These are phyloP conservation scores for Papiliotrema terrestris DNA, from an alignment of 1,284 basidiomycete genomes.

Conservation along the genomic window DNA sequence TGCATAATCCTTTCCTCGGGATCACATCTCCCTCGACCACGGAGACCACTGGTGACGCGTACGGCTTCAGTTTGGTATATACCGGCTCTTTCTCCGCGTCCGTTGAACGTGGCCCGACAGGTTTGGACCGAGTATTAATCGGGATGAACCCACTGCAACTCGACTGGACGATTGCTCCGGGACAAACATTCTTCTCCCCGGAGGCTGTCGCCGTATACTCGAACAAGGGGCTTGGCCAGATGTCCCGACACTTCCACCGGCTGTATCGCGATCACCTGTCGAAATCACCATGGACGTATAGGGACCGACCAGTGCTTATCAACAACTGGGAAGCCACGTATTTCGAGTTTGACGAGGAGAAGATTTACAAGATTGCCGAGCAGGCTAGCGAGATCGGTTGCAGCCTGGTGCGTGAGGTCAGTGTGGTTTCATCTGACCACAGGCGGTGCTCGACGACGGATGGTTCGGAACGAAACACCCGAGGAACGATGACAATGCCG, in stretches of 20 bases:
- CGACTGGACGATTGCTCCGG: conserved; percentile 20
- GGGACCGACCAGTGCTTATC: conserved; percentile 26
- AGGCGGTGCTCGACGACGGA: conserved; percentile 41
- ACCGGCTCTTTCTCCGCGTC: conserved; percentile 23
- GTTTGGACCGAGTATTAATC: conserved; percentile 18
- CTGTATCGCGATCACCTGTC: conserved; percentile 32
- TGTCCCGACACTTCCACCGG: conserved; percentile 26
- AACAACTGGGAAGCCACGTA: conserved; percentile 45
- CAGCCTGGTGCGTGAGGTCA: conserved; percentile 8
- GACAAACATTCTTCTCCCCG: conserved; percentile 28
- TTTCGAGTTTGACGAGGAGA: conserved; percentile 30
- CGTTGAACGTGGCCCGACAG: conserved; percentile 20
- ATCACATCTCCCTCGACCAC: conserved; percentile 21
- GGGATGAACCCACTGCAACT: conserved; percentile 37
- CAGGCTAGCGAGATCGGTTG: conserved; percentile 24
- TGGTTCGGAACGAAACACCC: conserved; percentile 39
- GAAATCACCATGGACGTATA: conserved; percentile 14
- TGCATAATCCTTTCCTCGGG: conserved; percentile 33
- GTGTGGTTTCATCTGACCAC: neutral
- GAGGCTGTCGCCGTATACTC: conserved; percentile 27
- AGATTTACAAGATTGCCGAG: conserved; percentile 21
- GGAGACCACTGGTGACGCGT: conserved; percentile 24
- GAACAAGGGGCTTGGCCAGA: conserved; percentile 25
- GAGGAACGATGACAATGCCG: conserved; percentile 21
- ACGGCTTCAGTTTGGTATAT: conserved; percentile 32